These are phyloP conservation scores for Coniella vitis DNA, from an alignment of 2,329 filamentous ascomycete species.

Conservation along the genomic window DNA sequence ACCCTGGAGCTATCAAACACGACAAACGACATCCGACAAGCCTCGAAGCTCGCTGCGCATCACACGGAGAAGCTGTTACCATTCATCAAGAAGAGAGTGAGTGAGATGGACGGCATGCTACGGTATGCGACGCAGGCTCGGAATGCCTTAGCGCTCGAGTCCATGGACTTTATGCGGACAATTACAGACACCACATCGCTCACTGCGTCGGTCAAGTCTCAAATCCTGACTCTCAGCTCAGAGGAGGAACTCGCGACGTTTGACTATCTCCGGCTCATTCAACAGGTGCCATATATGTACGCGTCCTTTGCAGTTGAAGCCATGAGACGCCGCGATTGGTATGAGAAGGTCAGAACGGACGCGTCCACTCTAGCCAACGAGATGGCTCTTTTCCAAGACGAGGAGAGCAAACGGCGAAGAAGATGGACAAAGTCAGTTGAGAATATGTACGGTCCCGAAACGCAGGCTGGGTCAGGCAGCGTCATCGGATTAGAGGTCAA, in stretches of 20 bases:
- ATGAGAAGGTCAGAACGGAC: constrained; percentile 81
- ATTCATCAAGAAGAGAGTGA: constrained; percentile 45
- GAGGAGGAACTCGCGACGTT: constrained; percentile 75
- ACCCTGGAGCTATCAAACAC: constrained; percentile 62
- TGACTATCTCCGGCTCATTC: constrained; percentile 70
- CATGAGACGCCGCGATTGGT: constrained; percentile 82
- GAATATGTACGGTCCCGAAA: constrained; percentile 61
- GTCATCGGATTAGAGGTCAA: constrained; percentile 80
- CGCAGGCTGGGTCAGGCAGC: constrained; percentile 54
- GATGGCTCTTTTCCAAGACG: constrained; percentile 85
- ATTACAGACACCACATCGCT: constrained; percentile 75
- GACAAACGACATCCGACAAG: constrained; percentile 51
- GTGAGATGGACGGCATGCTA: constrained; percentile 56
- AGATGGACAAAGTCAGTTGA: constrained; percentile 88
- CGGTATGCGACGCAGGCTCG: constrained; percentile 56
- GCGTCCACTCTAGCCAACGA: constrained; percentile 86
- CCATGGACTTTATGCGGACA: constrained; percentile 69
- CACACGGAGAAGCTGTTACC: constrained; percentile 58
- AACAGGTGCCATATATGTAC: constrained; percentile 82
- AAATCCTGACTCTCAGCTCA: constrained; percentile 64
- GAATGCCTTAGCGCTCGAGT: constrained; percentile 59
- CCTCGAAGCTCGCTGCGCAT: constrained; percentile 55
- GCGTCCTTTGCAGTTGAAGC: constrained; percentile 83
- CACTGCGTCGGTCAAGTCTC: constrained; percentile 64
- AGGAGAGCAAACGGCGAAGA: constrained; percentile 79